Evolutionary conservation across 1,284 basidiomycete species (phyloP).

Genomic region (Wolfiporia cocos): DNA sequence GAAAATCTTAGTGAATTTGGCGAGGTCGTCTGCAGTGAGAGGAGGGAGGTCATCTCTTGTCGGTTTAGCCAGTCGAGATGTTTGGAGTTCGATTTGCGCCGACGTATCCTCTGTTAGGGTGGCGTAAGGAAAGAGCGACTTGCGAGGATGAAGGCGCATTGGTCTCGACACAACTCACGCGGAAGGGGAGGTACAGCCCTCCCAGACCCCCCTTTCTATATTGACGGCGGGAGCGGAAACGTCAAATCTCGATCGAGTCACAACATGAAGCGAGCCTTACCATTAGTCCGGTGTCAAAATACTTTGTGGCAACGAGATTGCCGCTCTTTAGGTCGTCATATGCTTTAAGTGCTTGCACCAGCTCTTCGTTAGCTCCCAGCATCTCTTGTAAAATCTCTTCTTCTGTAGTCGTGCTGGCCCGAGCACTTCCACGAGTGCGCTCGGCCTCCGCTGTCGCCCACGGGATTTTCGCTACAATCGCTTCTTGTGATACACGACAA

Average conservation of each 20-base stretch:
- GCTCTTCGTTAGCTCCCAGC: slow-evolving; percentile 40
- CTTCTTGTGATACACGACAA: slow-evolving; percentile 63
- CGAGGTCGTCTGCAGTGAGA: slow-evolving; percentile 70
- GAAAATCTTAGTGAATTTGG: slow-evolving; percentile 81
- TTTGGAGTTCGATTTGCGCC: slow-evolving; percentile 30
- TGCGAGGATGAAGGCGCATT: too few relatives aligned
- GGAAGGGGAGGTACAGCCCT: too few relatives aligned
- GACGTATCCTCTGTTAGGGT: slow-evolving; percentile 32
- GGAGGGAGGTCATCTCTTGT: slow-evolving; percentile 37
- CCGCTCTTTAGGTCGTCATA: slow-evolving; percentile 53
- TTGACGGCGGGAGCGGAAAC: too few relatives aligned
- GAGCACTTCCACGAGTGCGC: slow-evolving; percentile 30
- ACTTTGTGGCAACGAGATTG: not conserved
- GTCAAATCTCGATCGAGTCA: too few relatives aligned
- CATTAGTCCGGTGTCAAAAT: not conserved
- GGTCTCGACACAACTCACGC: too few relatives aligned
- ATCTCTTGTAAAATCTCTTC: slow-evolving; percentile 59
- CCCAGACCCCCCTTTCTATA: too few relatives aligned
- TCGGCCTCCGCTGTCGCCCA: slow-evolving; percentile 78
- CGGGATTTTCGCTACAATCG: slow-evolving; percentile 67
- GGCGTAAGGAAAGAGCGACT: not conserved
- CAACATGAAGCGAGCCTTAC: too few relatives aligned
- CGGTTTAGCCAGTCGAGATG: slow-evolving; percentile 1
- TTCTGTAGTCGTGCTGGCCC: slow-evolving; percentile 35
- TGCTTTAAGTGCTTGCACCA: slow-evolving; percentile 9